phyloP scores from a whole-genome alignment of 148 eudicot species.

The Gaultheria prostrata region DNA sequence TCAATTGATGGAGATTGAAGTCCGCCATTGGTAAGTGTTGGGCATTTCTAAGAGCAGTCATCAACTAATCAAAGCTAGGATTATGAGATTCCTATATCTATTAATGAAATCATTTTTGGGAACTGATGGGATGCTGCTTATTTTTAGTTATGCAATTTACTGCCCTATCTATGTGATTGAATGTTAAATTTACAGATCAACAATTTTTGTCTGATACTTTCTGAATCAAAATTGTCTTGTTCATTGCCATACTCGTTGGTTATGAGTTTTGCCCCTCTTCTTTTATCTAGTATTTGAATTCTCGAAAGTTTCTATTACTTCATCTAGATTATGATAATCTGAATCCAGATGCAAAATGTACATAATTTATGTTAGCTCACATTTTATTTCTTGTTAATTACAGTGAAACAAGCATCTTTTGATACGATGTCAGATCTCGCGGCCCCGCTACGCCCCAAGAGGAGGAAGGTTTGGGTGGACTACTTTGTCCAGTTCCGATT shows the following conservation, averaged over 20 bases:
- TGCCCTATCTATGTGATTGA: not conserved
- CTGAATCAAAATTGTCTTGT: not conserved
- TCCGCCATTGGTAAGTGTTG: not conserved
- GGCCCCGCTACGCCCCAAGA: constrained; percentile 77
- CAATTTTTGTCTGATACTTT: not conserved
- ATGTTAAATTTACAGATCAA: not conserved
- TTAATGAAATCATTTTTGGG: not conserved
- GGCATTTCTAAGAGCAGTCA: not conserved
- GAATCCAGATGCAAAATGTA: not conserved
- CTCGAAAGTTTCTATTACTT: not conserved
- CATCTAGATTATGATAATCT: not conserved
- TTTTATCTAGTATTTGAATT: not conserved
- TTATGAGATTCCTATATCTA: not conserved
- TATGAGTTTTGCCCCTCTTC: not conserved
- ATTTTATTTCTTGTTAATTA: not conserved
- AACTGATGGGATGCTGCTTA: not conserved
- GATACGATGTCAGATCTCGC: constrained; percentile 57
- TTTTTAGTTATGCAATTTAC: not conserved
- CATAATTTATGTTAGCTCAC: not conserved
- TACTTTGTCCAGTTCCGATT: constrained; percentile 82
- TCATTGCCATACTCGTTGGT: not conserved
- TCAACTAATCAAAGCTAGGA: not conserved
- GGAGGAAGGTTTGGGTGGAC: constrained; percentile 79
- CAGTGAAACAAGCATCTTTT: constrained; percentile 15
- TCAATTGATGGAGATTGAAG: not conserved